Evolutionary conservation across 345 rosid species (phyloP).

Genomic region (Pugionium cornutum): DNA sequence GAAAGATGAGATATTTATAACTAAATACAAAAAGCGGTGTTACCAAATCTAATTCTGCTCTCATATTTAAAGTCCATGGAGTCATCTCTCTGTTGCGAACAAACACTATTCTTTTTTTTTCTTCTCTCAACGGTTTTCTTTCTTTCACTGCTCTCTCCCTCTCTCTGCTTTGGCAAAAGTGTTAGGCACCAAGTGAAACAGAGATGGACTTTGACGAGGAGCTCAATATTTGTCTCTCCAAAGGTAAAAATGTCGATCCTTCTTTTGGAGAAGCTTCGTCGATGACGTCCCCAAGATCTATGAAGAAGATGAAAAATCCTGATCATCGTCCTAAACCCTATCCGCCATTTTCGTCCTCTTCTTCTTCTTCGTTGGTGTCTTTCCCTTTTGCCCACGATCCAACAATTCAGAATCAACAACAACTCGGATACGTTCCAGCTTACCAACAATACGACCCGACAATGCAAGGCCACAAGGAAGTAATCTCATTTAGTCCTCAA

Average conservation of each 20-base stretch:
- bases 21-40: constrained; percentile 13
- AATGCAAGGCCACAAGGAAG: constrained; percentile 46
- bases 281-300: constrained; percentile 60
- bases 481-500: constrained; percentile 73
- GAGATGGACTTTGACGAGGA: constrained; percentile 43
- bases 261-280: constrained; percentile 60
- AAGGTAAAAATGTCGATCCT: constrained; percentile 40
- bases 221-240: constrained; percentile 41
- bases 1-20: constrained; percentile 5
- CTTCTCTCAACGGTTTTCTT: not conserved
- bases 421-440: constrained; percentile 28
- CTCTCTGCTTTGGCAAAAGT: not conserved
- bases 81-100: constrained; percentile 1
- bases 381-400: constrained; percentile 55
- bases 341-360: constrained; percentile 23
- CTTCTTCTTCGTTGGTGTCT: constrained; percentile 39
- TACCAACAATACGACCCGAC: constrained; percentile 7
- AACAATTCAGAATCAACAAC: constrained; percentile 44
- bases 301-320: constrained; percentile 65
- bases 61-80: constrained; percentile 32
- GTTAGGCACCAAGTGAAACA: not conserved
- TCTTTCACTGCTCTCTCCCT: constrained; percentile 15
- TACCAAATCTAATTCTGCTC: not conserved
- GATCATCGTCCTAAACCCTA: constrained; percentile 45
- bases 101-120: constrained; percentile 18